Evolutionary conservation across 2,329 filamentous ascomycete genomes (phyloP), one percentile per base, ranked within the genome.

Genomic region (Berkeleyomyces basicola): DNA sequence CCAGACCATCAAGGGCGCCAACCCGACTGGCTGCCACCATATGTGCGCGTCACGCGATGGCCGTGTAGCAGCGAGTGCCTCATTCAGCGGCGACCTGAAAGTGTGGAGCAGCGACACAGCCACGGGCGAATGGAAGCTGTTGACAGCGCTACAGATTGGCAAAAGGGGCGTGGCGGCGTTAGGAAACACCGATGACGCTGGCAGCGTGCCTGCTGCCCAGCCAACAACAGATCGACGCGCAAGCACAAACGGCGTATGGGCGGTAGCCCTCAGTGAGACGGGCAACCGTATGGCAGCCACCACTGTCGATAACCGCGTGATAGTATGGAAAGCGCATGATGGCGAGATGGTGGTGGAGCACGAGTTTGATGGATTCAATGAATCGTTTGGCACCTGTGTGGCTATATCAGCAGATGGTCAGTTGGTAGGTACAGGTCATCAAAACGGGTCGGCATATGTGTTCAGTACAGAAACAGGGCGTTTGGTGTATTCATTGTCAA

Each of bases 261-360:
- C 92, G 0, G 78, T 96, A 67, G 86, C 90, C 0, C 77, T 99
- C 66, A 95, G 87, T 69, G 82, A 85, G 66, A 85, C 95, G 70
- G 93, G 93, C 58, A 82, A 84, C 66, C 93, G 86, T 70, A 79
- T 97, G 14, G 90, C 90, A n/a, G 84, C 84, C 67, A 95, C 90
- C 11, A 93, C 89, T 2, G 87, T 90, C 69, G 62, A 64, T 57
- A 57, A 44, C 40, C 59, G 62, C 14, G 62, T 57, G 31, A 23
- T 64, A 16, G 62, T 64, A 14, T 64, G 62, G 62, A 47, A 44
- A 11, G 62, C 62, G 31, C 42, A 37, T 14, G 88, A 95, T 70
- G 93, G 93, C 3, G 83, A 86, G 62, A 84, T 97, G 70, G 90
- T 91, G 68, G 87, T 97, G 47, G 97, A 91, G 89, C 85, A 95